Conservation (phyloP, 108 stramenopile species). For the Cyclotella choctawhatcheeana region DNA sequence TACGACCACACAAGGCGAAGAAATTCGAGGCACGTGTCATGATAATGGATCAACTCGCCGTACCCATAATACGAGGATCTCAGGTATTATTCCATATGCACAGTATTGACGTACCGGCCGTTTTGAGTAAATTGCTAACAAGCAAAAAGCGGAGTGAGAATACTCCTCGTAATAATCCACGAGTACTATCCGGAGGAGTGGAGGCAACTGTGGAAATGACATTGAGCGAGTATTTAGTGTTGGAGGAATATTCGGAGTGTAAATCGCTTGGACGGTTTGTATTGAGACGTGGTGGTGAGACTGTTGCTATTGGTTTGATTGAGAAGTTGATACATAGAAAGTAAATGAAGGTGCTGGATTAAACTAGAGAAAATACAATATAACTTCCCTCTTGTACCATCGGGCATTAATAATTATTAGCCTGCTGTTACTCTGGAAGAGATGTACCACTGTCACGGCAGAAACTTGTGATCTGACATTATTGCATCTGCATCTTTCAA, state of each 20-base stretch:
- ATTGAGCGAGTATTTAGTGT: constrained; percentile 44
- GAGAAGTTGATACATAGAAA: constrained; percentile 32
- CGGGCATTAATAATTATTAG: too few species aligned
- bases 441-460: too few species aligned
- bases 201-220: constrained; percentile 80
- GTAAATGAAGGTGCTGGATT: too few species aligned
- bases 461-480: too few species aligned
- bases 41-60: constrained; percentile 63
- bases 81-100: constrained; percentile 88
- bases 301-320: constrained; percentile 52
- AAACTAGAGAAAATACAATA: too few species aligned
- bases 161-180: constrained; percentile 49
- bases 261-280: constrained; percentile 53
- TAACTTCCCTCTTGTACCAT: too few species aligned
- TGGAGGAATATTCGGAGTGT: constrained; percentile 48
- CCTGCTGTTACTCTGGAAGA: too few species aligned
- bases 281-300: constrained; percentile 52
- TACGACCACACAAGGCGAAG: constrained; percentile 63
- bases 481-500: too few species aligned
- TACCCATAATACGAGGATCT: constrained; percentile 76
- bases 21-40: constrained; percentile 61
- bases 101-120: constrained; percentile 75
- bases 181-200: constrained; percentile 62
- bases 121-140: constrained; percentile 57
- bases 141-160: constrained; percentile 30